Evolutionary conservation across 148 eudicot genomes (phyloP).

Genomic region (Heliamphora exappendiculata): DNA sequence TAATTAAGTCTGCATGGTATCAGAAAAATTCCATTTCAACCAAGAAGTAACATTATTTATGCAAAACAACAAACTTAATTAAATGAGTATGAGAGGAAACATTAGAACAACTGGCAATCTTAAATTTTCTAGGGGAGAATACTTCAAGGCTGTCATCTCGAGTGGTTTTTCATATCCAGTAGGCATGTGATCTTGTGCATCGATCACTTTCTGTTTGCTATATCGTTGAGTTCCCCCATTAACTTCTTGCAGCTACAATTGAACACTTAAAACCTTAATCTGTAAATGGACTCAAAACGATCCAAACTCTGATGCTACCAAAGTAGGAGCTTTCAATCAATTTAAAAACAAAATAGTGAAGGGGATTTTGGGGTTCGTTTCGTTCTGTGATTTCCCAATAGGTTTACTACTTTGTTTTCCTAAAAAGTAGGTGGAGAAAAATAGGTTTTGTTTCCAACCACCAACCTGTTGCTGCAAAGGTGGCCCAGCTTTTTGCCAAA

Average conservation of each 20-base stretch:
- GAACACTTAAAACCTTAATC: background rate
- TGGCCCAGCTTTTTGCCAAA: too few species aligned
- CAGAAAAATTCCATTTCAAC: background rate
- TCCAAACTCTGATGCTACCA: background rate
- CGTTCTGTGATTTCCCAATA: too few species aligned
- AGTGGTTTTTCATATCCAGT: background rate
- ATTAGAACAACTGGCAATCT: background rate
- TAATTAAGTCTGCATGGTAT: background rate
- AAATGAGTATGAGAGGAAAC: background rate
- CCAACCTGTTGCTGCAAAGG: too few species aligned
- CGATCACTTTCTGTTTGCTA: background rate
- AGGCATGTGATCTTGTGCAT: background rate
- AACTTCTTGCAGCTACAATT: background rate
- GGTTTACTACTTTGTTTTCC: too few species aligned
- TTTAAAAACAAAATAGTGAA: too few species aligned
- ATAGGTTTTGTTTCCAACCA: too few species aligned
- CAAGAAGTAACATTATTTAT: background rate
- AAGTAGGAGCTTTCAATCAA: too few species aligned
- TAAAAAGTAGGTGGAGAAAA: too few species aligned
- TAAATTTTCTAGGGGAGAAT: background rate
- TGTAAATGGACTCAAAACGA: background rate
- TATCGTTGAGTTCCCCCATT: background rate
- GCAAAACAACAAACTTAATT: background rate
- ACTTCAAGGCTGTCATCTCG: background rate
- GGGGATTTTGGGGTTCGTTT: too few species aligned